phyloP scores from a whole-genome alignment of 768 basidiomycete species.

The Suillus weaverae region DNA sequence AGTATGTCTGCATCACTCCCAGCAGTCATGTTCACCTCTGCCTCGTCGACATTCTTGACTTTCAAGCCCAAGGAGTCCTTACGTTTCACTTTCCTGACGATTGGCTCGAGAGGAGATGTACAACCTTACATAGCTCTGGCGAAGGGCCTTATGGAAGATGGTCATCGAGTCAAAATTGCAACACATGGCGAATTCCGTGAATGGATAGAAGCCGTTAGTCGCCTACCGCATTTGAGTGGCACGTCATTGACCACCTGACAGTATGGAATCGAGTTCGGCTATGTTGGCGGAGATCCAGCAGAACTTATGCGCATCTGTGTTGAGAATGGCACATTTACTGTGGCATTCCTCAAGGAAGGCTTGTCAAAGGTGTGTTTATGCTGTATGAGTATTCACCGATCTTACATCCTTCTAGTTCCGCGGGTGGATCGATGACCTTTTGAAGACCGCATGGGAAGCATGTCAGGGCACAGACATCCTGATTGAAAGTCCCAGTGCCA shows the following conservation, averaged over 20 bases:
- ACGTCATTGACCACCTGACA: slow-evolving; percentile 31
- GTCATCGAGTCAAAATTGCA: slow-evolving; percentile 87
- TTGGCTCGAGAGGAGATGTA: slow-evolving; percentile 95
- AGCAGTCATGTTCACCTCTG: slow-evolving; percentile 95
- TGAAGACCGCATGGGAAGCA: slow-evolving; percentile 94
- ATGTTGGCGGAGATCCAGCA: slow-evolving; percentile 95
- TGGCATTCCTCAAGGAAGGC: slow-evolving; percentile 91
- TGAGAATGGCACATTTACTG: slow-evolving; percentile 97
- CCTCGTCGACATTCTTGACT: slow-evolving; percentile 94
- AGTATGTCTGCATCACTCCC: slow-evolving; percentile 69
- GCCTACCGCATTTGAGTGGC: slow-evolving; percentile 1
- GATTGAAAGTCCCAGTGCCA: slow-evolving; percentile 94
- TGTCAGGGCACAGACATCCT: slow-evolving; percentile 94
- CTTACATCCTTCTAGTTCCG: slow-evolving; percentile 64
- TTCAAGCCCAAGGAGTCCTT: slow-evolving; percentile 89
- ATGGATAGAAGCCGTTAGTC: slow-evolving; percentile 90
- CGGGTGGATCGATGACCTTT: slow-evolving; percentile 95
- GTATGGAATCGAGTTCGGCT: slow-evolving; percentile 96
- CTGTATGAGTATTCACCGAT: slow-evolving; percentile 3
- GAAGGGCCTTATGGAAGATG: slow-evolving; percentile 87
- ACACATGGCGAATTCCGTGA: slow-evolving; percentile 93
- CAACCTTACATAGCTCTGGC: slow-evolving; percentile 97
- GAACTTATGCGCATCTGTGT: slow-evolving; percentile 98
- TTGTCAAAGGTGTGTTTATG: slow-evolving; percentile 66
- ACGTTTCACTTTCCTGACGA: slow-evolving; percentile 92